Percentiles rank a stretch among this genome's conserved stretches.
Evolutionary conservation across 2,329 filamentous ascomycete genomes (phyloP).

Genomic region (Colletotrichum orchidophilum): DNA sequence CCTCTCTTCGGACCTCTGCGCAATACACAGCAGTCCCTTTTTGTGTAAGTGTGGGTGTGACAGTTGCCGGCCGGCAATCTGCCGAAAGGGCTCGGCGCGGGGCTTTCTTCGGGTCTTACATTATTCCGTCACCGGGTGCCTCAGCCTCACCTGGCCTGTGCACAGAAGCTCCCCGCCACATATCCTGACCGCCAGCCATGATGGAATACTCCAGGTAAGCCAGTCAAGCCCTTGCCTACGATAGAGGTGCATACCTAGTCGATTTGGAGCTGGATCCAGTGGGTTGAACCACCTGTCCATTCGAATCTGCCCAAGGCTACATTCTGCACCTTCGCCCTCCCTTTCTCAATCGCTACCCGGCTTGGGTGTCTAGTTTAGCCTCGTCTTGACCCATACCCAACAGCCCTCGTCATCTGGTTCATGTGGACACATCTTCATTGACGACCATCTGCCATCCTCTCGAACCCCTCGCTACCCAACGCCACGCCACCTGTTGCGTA

Average conservation of each 20-base stretch:
- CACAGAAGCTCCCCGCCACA: not conserved
- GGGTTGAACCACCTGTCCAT: slow-evolving; percentile 30
- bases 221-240: slow-evolving; percentile 14
- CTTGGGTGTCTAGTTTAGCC: slow-evolving; percentile 18
- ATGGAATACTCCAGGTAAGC: not conserved
- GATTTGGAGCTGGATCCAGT: slow-evolving; percentile 9
- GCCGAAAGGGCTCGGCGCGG: not conserved
- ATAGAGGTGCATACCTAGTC: slow-evolving; percentile 5
- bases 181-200: not conserved
- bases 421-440: slow-evolving; percentile 31
- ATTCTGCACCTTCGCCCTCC: slow-evolving; percentile 6
- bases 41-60: not conserved
- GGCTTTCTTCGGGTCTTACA: not conserved
- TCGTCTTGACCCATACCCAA: not conserved
- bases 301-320: slow-evolving; percentile 18
- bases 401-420: slow-evolving; percentile 2
- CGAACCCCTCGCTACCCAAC: slow-evolving; percentile 25
- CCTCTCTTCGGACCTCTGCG: not conserved
- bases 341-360: slow-evolving; percentile 7
- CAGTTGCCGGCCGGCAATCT: not conserved
- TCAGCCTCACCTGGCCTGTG: slow-evolving; percentile 11
- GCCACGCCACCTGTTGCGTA: slow-evolving; percentile 25
- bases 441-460: slow-evolving; percentile 15
- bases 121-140: not conserved
- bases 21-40: no score